Percentiles rank a stretch among this genome's conserved stretches.
Conservation (phyloP, 257 asterid species). For the Solanum bulbocastanum region DNA sequence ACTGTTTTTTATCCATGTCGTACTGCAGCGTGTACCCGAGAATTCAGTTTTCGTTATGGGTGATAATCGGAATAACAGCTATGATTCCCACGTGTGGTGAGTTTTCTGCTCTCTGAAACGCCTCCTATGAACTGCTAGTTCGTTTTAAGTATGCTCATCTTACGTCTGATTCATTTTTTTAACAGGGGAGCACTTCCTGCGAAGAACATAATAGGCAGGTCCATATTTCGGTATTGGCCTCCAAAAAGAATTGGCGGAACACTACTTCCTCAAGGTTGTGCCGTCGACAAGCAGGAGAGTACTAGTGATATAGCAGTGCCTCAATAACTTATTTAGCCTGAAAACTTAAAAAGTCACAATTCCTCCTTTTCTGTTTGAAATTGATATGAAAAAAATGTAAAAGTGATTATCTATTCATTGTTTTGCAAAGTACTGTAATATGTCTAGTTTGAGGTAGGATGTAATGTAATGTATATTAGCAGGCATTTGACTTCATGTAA, state of each 20-base stretch:
- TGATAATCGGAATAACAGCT: conserved; percentile 15
- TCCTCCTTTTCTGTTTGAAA: not conserved
- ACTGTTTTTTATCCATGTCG: not conserved
- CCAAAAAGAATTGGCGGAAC: conserved; percentile 63
- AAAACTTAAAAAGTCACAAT: not conserved
- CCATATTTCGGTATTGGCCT: conserved; percentile 10
- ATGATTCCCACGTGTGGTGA: conserved; percentile 14
- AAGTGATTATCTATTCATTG: not conserved
- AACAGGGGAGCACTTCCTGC: conserved; percentile 6
- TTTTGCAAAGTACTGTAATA: not conserved
- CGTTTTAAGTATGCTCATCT: not conserved
- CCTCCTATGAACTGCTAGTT: not conserved
- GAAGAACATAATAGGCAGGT: conserved; percentile 2
- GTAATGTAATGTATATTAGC: not conserved
- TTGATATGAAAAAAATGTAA: not conserved
- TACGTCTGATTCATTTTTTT: not conserved
- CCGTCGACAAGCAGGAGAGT: conserved; percentile 21
- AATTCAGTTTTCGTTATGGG: conserved; percentile 12
- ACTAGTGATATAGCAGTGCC: not conserved
- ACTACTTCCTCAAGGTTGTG: conserved; percentile 52
- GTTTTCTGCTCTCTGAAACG: not conserved
- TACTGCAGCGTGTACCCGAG: conserved; percentile 8
- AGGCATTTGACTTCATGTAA: not conserved
- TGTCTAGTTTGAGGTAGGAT: not conserved
- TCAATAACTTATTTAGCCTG: not conserved